These are phyloP conservation scores for Amanita muscaria DNA, from an alignment of 768 basidiomycete genomes.

Conservation along the genomic window DNA sequence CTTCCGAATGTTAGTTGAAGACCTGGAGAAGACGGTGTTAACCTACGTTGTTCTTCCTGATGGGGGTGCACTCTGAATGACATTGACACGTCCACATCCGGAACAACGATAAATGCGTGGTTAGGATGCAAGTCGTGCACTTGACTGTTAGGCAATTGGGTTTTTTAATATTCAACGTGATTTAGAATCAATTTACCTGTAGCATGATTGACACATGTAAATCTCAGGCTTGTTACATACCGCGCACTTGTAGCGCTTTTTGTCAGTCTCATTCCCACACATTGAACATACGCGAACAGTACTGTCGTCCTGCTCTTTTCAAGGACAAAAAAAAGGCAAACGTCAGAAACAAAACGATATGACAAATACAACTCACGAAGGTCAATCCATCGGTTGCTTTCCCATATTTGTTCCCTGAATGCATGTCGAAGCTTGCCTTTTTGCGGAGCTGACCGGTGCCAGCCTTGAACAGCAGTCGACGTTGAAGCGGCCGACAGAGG, in stretches of 20 bases:
- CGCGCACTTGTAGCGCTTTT: constrained; percentile 76
- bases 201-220: constrained; percentile 76
- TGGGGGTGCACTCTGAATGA: constrained; percentile 30
- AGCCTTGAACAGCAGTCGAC: constrained; percentile 37
- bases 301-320: constrained; percentile 58
- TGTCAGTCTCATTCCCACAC: constrained; percentile 54
- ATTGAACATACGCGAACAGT: constrained; percentile 66
- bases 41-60: constrained; percentile 56
- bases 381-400: constrained; percentile 74
- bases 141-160: constrained; percentile 38
- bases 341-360: neutral
- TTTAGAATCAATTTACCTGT: constrained; percentile 43
- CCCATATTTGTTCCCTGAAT: constrained; percentile 84
- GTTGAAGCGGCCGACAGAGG: constrained; percentile 31
- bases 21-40: neutral
- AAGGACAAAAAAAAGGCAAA: neutral
- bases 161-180: neutral
- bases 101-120: constrained; percentile 77
- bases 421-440: constrained; percentile 80
- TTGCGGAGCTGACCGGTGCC: constrained; percentile 56
- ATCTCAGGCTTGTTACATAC: constrained; percentile 75
- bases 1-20: constrained; percentile 28
- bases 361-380: constrained; percentile 51
- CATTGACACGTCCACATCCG: constrained; percentile 41
- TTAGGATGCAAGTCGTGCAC: constrained; percentile 89